Percentiles rank a stretch among this genome's conserved stretches.
phyloP scores from a whole-genome alignment of 2,329 filamentous ascomycete species.

The Fusarium fracticaudum region DNA sequence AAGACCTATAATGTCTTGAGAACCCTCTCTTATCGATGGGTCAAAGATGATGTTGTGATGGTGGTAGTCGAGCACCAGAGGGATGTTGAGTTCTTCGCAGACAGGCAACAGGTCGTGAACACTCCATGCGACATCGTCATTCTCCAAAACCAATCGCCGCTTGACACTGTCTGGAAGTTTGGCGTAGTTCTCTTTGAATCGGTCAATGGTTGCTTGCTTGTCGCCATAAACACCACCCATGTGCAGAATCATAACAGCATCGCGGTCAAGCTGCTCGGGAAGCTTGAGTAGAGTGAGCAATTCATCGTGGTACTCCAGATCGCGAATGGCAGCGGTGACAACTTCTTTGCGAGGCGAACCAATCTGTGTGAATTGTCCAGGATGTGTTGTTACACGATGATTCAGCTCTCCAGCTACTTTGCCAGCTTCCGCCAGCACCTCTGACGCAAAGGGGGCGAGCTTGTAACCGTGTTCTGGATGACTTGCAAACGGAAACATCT shows the following conservation, averaged over 20 bases:
- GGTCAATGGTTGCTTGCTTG: conserved; percentile 78
- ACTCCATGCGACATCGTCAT: conserved; percentile 93
- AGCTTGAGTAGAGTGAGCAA: conserved; percentile 80
- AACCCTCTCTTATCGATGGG: conserved; percentile 79
- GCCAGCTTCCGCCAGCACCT: conserved; percentile 79
- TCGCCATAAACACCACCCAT: conserved; percentile 93
- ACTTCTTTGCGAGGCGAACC: conserved; percentile 84
- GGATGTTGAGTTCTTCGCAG: conserved; percentile 94
- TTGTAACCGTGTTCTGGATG: conserved; percentile 89
- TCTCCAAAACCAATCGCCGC: conserved; percentile 86
- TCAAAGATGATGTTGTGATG: conserved; percentile 97
- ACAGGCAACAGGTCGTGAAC: conserved; percentile 90
- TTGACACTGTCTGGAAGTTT: conserved; percentile 76
- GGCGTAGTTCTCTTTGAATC: conserved; percentile 81
- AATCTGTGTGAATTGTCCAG: conserved; percentile 92
- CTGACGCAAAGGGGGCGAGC: conserved; percentile 82
- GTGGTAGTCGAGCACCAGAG: conserved; percentile 90
- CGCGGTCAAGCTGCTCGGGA: conserved; percentile 79
- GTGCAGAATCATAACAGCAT: conserved; percentile 94
- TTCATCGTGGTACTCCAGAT: conserved; percentile 89
- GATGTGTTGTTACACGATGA: conserved; percentile 89
- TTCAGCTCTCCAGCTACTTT: conserved; percentile 79
- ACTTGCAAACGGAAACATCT: conserved; percentile 97
- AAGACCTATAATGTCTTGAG: conserved; percentile 78
- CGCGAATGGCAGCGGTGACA: conserved; percentile 78